Conservation (phyloP, 2,329 filamentous ascomycete genomes). For the Aschersonia sp. region DNA sequence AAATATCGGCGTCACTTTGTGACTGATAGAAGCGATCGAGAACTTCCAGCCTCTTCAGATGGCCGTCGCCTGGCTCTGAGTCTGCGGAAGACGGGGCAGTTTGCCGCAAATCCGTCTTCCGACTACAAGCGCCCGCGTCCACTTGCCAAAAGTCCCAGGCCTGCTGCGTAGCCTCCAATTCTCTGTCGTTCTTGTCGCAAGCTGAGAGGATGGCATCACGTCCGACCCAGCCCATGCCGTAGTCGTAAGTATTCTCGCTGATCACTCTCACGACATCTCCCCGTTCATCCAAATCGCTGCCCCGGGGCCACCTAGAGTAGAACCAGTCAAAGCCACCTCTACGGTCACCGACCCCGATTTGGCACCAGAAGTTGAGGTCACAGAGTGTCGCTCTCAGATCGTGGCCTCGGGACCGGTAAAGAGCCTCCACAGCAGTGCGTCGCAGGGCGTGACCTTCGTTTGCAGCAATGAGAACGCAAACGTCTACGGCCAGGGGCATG, state of each 20-base stretch:
- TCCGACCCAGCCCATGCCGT: conserved; percentile 64
- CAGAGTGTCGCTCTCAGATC: conserved; percentile 72
- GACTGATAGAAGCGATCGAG: conserved; percentile 40
- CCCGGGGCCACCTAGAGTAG: conserved; percentile 59
- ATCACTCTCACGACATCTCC: conserved; percentile 61
- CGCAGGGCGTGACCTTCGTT: conserved; percentile 74
- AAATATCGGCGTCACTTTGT: conserved; percentile 53
- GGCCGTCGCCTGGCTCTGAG: not conserved
- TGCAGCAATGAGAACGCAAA: conserved; percentile 68
- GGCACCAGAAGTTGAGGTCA: conserved; percentile 92
- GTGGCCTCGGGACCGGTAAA: conserved; percentile 53
- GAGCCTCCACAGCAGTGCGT: conserved; percentile 47
- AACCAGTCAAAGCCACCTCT: conserved; percentile 87
- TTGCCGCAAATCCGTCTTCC: conserved; percentile 20
- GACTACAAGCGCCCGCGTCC: conserved; percentile 44
- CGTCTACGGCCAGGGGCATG: conserved; percentile 55
- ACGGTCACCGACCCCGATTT: conserved; percentile 83
- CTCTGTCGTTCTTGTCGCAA: conserved; percentile 23
- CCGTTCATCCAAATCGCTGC: conserved; percentile 50
- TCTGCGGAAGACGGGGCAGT: conserved; percentile 15
- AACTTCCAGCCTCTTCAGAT: conserved; percentile 25
- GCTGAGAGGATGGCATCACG: conserved; percentile 37
- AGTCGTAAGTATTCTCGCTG: conserved; percentile 64
- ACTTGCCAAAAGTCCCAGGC: conserved; percentile 54
- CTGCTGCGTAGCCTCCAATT: conserved; percentile 51